phyloP scores from a whole-genome alignment of 345 rosid genomes.

The Linum lewisii region DNA sequence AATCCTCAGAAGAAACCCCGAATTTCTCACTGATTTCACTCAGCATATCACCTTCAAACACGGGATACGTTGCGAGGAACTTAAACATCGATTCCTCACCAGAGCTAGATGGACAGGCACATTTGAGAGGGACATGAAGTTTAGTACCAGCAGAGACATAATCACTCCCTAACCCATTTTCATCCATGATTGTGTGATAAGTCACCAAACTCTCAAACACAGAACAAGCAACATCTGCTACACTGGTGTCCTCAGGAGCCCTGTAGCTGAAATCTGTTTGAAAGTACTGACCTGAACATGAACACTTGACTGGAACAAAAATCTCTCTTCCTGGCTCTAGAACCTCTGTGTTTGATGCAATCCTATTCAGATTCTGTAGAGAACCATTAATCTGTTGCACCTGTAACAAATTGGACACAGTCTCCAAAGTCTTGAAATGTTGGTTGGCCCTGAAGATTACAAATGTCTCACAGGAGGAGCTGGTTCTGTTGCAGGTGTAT shows the following conservation, averaged over 20 bases:
- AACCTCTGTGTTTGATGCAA: constrained; percentile 12
- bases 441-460: constrained; percentile 36
- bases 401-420: constrained; percentile 29
- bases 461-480: constrained; percentile 31
- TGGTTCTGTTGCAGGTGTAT: constrained; percentile 30
- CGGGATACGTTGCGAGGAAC: constrained; percentile 42
- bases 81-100: constrained; percentile 1
- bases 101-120: constrained; percentile 42
- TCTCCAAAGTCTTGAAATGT: constrained; percentile 23
- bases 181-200: constrained; percentile 18
- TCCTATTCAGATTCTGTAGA: constrained; percentile 22
- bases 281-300: constrained; percentile 28
- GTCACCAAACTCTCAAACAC: constrained; percentile 40
- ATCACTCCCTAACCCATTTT: constrained; percentile 18
- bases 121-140: constrained; percentile 37
- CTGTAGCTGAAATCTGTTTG: constrained; percentile 21
- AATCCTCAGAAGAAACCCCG: constrained; percentile 20
- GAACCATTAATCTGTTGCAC: constrained; percentile 5
- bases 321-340: constrained; percentile 38
- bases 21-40: constrained; percentile 23
- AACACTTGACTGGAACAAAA: constrained; percentile 34
- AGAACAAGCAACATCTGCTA: constrained; percentile 30
- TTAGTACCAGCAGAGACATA: constrained; percentile 14
- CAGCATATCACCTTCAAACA: constrained; percentile 31
- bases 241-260: constrained; percentile 15